Evolutionary conservation across 495 filamentous ascomycete species (phyloP), one percentile per base, ranked within the genome.

Genomic region (Aspergillus hancockii): DNA sequence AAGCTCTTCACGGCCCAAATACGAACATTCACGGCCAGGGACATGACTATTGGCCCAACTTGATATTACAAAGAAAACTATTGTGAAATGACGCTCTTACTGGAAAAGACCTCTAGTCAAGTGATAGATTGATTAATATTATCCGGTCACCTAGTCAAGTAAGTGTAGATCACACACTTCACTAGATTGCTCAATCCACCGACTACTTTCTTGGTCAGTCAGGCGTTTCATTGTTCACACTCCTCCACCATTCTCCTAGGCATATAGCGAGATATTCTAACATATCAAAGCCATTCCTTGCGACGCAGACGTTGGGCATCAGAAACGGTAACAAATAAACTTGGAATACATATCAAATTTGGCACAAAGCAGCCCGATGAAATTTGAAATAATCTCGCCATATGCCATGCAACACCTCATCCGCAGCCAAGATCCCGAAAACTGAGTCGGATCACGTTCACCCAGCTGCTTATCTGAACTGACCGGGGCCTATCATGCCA

Each of bases 401-500:
- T 47, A 47, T 47, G 43, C 43, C 19, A 23, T 47, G 43, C 43
- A 3, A 10, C 43, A 47, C 13, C 43, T 23, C 19, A 6, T 3
- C 16, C 8, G 43, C 12, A 23, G 18, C 13, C 23, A 47, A 14
- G 12, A 40, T n/a, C 36, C 36, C 36, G 36, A 16, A 22, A 23
- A 3, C n/a, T n/a, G 43, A 23, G 43, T n/a, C 19, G 0, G 21
- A 23, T 13, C 19, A 45, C 41, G 14, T 22, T 31, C 16, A 23
- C 8, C 19, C 41, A 32, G 1, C 38, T 8, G 41, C 49, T 60
- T 66, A 76, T 43, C 75, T 69, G 63, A 73, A 76, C 32, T 70
- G 77, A 32, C 74, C 74, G 1, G 75, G 75, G 8, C 71, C 75
- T 41, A 77, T 60, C 75, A 79, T 78, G 36, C 75, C 74, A 18